Base-by-base conservation (phyloP, 2,329 filamentous ascomycete genomes). In the Xylaria sp. region DNA sequence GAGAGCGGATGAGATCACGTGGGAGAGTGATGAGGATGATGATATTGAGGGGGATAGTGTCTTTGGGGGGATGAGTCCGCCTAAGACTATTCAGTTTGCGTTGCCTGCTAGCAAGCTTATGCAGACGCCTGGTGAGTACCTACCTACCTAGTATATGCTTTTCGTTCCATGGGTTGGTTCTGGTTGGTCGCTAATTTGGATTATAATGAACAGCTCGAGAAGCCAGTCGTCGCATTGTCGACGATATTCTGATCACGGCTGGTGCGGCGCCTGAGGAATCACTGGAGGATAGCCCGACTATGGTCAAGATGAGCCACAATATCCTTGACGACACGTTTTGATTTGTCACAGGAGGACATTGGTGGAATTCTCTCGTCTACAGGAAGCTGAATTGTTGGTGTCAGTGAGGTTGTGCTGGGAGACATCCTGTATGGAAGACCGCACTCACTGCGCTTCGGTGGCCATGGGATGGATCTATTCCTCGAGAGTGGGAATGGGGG, bases 51-150 rank as follows among this genome's bases (percentile, higher is more conserved):
- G 55, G 1, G 81, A 83, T 18, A 81, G 85, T 51, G 85, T 88
- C 5, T 90, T 91, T 67, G 87, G 87, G 6, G 93, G 91, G 5
- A 91, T 94, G 81, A 97, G 93, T 76, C 96, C 96, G 32, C 96
- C 96, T 0, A 98, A 98, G 84, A 96, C 93, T 12, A 94, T 97
- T 69, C 92, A 94, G 76, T 97, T 97, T 79, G 91, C 92, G 53
- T 82, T 97, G 57, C 92, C 92, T 60, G 91, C 91, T 62, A 92
- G 90, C 48, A 90, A 92, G 77, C 82, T 97, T 25, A 80, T 95
- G 78, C 93, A 94, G 79, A 97, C 93, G 58, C 93, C 93, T 70
- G 91, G 90, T 92, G 81, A 78, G 88, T n/a, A n/a, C n/a, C n/a
- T n/a, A n/a, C n/a, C n/a, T n/a, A n/a, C n/a, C n/a, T n/a, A n/a